Evolutionary conservation across 202 grass and related monocot genomes (phyloP).

Genomic region (Hordeum pubiflorum): DNA sequence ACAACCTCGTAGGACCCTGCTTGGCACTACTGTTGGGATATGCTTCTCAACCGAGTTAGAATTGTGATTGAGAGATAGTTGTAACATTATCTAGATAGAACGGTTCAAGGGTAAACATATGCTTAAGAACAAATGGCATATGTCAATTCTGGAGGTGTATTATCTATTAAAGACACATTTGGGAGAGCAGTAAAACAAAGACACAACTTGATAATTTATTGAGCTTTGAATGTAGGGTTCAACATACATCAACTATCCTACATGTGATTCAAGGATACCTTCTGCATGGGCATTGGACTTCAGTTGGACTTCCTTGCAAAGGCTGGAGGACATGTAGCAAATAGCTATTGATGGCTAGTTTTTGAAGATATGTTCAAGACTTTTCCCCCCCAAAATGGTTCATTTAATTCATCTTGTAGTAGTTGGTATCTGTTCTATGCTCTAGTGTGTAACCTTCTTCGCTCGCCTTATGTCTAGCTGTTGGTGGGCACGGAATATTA

Average conservation of each 20-base stretch:
- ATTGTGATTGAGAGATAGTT: background rate
- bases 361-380: background rate
- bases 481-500: background rate
- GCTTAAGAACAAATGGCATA: background rate
- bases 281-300: background rate
- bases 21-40: background rate
- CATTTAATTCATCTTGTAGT: background rate
- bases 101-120: background rate
- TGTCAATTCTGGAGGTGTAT: background rate
- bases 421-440: background rate
- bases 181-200: background rate
- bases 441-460: background rate
- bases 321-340: background rate
- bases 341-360: too few species aligned
- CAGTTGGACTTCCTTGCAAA: background rate
- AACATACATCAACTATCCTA: background rate
- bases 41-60: background rate
- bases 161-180: background rate
- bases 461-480: too few species aligned
- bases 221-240: background rate
- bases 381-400: background rate
- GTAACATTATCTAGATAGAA: background rate
- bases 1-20: background rate
- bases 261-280: background rate
- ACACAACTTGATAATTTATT: background rate